Conservation (phyloP, 2,329 filamentous ascomycete genomes). For the Penicillium hordei region DNA sequence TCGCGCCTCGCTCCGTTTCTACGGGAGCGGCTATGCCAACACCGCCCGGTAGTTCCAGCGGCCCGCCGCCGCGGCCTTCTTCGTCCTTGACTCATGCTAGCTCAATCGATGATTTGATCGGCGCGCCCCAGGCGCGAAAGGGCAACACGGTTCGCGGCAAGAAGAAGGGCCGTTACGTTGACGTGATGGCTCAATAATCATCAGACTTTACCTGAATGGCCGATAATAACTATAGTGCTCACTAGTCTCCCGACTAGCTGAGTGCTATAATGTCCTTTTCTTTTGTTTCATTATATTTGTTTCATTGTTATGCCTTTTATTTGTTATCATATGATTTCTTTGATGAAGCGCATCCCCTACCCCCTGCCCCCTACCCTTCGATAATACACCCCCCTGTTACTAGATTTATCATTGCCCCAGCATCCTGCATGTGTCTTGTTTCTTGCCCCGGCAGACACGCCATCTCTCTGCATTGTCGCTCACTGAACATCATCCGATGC, state of each 20-base stretch:
- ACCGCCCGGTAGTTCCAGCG: conserved; percentile 38
- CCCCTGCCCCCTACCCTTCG: conserved; percentile 1
- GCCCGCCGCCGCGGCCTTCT: conserved; percentile 60
- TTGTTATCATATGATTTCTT: conserved; percentile 9
- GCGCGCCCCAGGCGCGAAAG: conserved; percentile 69
- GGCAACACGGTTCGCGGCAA: conserved; percentile 63
- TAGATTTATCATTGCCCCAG: conserved; percentile 19
- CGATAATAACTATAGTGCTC: neutral
- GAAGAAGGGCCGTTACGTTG: conserved; percentile 88
- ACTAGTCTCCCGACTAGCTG: neutral
- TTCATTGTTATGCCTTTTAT: conserved; percentile 11
- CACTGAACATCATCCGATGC: conserved; percentile 15
- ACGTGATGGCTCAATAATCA: conserved; percentile 78
- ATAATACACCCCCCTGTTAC: conserved; percentile 14
- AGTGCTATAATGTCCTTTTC: conserved; percentile 24
- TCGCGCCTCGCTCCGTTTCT: conserved; percentile 40
- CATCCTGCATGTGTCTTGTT: conserved; percentile 26
- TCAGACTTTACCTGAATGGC: neutral
- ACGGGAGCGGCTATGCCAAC: conserved; percentile 36
- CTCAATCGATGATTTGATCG: conserved; percentile 89
- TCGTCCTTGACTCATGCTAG: conserved; percentile 90
- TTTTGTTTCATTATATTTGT: conserved; percentile 25
- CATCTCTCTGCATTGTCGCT: conserved; percentile 20
- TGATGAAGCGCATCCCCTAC: conserved; percentile 6
- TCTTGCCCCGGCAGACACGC: conserved; percentile 9